Base-by-base conservation (phyloP, 73 alveolate genomes). In the Stentor roeselii region DNA sequence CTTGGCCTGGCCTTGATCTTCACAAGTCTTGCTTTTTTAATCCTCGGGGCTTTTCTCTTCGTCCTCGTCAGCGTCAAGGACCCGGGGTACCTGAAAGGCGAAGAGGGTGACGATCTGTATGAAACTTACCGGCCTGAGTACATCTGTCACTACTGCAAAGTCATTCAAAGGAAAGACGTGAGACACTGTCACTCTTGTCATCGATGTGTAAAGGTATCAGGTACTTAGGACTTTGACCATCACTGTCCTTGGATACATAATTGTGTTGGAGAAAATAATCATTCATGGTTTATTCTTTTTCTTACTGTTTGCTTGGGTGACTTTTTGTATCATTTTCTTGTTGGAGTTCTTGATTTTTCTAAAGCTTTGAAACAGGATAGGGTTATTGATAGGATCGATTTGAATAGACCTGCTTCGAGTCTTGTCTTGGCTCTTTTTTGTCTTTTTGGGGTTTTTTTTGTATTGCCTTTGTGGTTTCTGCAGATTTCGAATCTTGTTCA, bases 181-280 rank as follows among this genome's bases (percentile, higher is more conserved):
- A 50, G 67, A 50, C 67, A 50, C 21, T 50, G 67, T 21, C 67
- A 50, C 21, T 50, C 6, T 50, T 50, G 67, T 50, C 67, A 50
- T 6, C 6, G 67, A 50, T 50, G 67, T 21, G 67, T 50, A 50
- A 6, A 50, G 21, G 67, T 50, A 76, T 82, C 76, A 76, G 91
- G 98, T 58, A 77, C 89, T 3, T 80, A 82, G 39, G 85, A 86
- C 60, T 87, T 85, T 83, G 96, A 92, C 87, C 95, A 92, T 82
- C 98, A 93, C 82, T 93, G 97, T 74, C 95, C 95, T 36, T 93
- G 88, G 77, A 93, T 93, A 34, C 89, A 89, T 1, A 93, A 93
- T 87, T 93, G 98, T 59, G 88, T 93, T 3, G 98, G 97, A 60
- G 82, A 86, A 60, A 78, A 86, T 21, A 93, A 93, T 86, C 76